Evolutionary conservation across 1,284 basidiomycete genomes (phyloP).

Genomic region (Malassezia furfur): DNA sequence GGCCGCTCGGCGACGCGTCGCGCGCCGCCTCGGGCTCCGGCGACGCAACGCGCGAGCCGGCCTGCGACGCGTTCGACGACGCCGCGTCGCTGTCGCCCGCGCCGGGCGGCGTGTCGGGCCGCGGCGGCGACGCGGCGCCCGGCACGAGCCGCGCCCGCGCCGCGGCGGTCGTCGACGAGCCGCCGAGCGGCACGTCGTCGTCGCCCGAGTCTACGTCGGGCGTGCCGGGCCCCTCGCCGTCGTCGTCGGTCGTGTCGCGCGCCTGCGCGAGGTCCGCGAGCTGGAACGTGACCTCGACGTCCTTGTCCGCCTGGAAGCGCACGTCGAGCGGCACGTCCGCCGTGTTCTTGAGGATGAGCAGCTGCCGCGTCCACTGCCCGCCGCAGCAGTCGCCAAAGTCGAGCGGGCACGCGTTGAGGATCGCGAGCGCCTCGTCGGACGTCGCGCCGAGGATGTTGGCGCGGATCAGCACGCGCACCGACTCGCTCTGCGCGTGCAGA

Average conservation of each 20-base stretch:
- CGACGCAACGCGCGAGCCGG: constrained; percentile 38
- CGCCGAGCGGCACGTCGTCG: constrained; percentile 20
- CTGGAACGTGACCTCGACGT: constrained; percentile 51
- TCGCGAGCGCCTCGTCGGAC: constrained; percentile 49
- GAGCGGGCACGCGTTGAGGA: constrained; percentile 50
- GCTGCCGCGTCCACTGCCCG: constrained; percentile 51
- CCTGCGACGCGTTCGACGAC: constrained; percentile 40
- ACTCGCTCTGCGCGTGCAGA: constrained; percentile 34
- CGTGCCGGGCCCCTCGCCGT: constrained; percentile 19
- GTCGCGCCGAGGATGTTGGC: constrained; percentile 45
- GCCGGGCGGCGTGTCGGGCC: neutral
- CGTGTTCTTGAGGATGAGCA: constrained; percentile 51
- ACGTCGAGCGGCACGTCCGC: constrained; percentile 51
- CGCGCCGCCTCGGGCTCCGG: constrained; percentile 13
- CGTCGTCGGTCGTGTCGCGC: constrained; percentile 21
- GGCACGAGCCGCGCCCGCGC: neutral
- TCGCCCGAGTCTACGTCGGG: constrained; percentile 15
- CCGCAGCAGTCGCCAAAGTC: constrained; percentile 53
- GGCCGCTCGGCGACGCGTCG: neutral
- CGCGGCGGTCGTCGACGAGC: constrained; percentile 18
- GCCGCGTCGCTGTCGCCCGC: constrained; percentile 7
- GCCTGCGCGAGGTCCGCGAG: constrained; percentile 48
- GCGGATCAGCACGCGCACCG: constrained; percentile 34
- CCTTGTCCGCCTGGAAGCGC: constrained; percentile 49
- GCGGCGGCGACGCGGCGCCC: neutral